These are phyloP conservation scores for Yarrowia keelungensis DNA, from an alignment of 805 yeast genomes.

Conservation along the genomic window DNA sequence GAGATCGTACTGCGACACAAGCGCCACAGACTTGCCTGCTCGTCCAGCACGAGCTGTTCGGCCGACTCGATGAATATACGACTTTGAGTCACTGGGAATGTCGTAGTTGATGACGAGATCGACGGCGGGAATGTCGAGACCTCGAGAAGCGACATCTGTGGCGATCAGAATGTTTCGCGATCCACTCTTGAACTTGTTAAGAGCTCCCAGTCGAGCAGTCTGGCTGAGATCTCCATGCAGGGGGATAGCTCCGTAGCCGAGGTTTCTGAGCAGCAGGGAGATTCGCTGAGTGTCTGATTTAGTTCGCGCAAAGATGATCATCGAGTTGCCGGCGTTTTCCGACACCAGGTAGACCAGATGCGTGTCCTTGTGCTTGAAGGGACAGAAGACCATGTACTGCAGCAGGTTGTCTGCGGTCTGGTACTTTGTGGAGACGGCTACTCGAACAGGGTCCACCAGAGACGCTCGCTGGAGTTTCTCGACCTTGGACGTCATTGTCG, in stretches of 20 bases:
- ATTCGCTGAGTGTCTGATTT: conserved; percentile 95
- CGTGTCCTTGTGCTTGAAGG: conserved; percentile 92
- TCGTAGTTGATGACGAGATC: conserved; percentile 90
- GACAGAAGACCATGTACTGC: conserved; percentile 87
- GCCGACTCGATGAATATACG: conserved; percentile 95
- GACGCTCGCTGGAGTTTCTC: conserved; percentile 96
- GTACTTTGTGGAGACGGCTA: conserved; percentile 86
- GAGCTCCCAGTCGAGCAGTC: conserved; percentile 83
- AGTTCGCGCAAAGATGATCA: conserved; percentile 90
- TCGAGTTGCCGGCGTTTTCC: conserved; percentile 82
- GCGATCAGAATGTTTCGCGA: conserved; percentile 93
- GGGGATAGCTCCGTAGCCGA: conserved; percentile 91
- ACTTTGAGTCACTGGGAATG: conserved; percentile 94
- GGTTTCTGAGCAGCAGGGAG: conserved; percentile 75
- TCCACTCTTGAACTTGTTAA: conserved; percentile 91
- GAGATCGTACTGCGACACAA: conserved; percentile 93
- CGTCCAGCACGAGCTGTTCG: conserved; percentile 99
- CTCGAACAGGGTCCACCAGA: conserved; percentile 82
- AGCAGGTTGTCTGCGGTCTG: conserved; percentile 93
- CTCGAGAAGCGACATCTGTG: conserved; percentile 97
- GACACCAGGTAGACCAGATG: conserved; percentile 80
- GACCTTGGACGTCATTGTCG: conserved; percentile 96
- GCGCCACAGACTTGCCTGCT: conserved; percentile 79
- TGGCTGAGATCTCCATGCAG: conserved; percentile 97
- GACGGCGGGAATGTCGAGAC: conserved; percentile 93